A percentile compares a stretch with the other conserved stretches of the same genome.
Conservation (phyloP, 306 rosid genomes). For the Lablab purpureus region DNA sequence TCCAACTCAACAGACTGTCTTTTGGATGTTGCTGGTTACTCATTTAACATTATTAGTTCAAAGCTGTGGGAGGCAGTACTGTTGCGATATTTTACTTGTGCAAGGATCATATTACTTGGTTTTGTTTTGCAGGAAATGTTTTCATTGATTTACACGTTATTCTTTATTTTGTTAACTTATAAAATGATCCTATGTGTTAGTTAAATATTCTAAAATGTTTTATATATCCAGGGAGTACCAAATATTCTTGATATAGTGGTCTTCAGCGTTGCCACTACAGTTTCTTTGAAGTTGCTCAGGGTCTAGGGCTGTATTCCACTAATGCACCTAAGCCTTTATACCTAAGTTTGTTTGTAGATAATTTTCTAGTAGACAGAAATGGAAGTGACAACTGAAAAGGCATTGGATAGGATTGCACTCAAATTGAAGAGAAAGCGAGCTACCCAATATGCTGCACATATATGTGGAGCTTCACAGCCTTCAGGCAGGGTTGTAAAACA, state of each 20-base stretch:
- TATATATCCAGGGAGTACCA: slow-evolving; percentile 60
- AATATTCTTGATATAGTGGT: slow-evolving; percentile 45
- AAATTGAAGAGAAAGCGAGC: slow-evolving; percentile 66
- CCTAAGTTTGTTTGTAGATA: slow-evolving; percentile 55
- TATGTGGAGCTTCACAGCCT: slow-evolving; percentile 48
- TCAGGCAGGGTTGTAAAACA: slow-evolving; percentile 51
- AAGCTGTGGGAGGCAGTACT: neutral
- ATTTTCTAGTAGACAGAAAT: slow-evolving; percentile 60
- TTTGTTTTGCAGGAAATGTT: neutral
- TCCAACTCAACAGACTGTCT: neutral
- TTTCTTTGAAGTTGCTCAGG: slow-evolving; percentile 48
- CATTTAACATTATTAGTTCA: neutral
- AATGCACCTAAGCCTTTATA: slow-evolving; percentile 53
- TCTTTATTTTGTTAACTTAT: slow-evolving; percentile 2
- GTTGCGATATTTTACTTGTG: slow-evolving; percentile 4
- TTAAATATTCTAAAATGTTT: slow-evolving; percentile 37
- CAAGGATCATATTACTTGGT: neutral
- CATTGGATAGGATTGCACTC: slow-evolving; percentile 62
- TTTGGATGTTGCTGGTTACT: neutral
- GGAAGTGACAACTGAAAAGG: slow-evolving; percentile 66
- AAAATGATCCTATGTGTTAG: neutral
- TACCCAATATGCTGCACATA: slow-evolving; percentile 48
- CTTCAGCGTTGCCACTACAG: slow-evolving; percentile 3
- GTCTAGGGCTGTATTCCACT: slow-evolving; percentile 46
- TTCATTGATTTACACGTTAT: neutral